These are phyloP conservation scores for Nannochloropsis salina DNA, from an alignment of 108 stramenopile genomes.

Conservation along the genomic window DNA sequence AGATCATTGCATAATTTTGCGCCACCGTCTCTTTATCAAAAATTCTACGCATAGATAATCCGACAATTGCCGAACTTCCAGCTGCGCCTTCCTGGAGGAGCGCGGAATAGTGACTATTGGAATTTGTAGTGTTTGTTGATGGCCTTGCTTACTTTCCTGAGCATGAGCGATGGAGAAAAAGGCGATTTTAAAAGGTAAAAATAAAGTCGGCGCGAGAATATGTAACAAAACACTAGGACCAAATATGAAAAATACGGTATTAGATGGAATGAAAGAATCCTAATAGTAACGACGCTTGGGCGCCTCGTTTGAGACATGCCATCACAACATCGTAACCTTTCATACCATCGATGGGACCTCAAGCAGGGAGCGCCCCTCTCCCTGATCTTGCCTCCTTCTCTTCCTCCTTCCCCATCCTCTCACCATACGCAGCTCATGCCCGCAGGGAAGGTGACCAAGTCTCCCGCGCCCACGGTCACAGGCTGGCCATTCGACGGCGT, in stretches of 20 bases:
- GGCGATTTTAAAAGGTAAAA: background rate
- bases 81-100: background rate
- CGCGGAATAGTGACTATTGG: background rate
- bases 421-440: conserved; percentile 10
- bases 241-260: too few species aligned
- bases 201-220: background rate
- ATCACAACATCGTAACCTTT: too few species aligned
- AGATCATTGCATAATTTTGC: background rate
- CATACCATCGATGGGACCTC: too few species aligned
- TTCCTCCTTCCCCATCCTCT: background rate
- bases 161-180: background rate
- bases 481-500: background rate
- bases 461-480: background rate
- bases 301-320: too few species aligned
- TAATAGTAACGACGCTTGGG: too few species aligned
- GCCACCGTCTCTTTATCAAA: too few species aligned
- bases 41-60: too few species aligned
- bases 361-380: background rate
- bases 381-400: background rate
- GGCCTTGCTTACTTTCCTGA: background rate
- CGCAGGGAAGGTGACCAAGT: background rate
- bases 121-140: conserved; percentile 18
- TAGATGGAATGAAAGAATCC: too few species aligned
- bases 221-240: background rate
- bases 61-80: too few species aligned